Conservation (phyloP, 768 basidiomycete genomes). For the Collybiopsis confluens region DNA sequence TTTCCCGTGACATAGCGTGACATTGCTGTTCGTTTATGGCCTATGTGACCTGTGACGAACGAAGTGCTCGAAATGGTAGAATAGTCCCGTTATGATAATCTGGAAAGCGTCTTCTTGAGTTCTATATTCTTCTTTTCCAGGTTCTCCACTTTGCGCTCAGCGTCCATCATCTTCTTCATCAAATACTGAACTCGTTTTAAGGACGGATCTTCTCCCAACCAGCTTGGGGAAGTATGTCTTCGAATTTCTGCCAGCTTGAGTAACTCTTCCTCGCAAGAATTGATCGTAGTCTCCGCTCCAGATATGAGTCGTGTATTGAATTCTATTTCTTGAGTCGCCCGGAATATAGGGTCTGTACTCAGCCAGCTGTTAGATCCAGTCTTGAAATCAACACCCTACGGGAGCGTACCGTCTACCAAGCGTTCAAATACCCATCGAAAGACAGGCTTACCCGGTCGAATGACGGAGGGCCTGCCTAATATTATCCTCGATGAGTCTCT, state of each 20-base stretch:
- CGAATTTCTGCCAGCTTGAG: constrained; percentile 62
- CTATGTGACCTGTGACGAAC: too few species aligned
- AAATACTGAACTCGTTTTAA: constrained; percentile 62
- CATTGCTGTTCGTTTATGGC: too few species aligned
- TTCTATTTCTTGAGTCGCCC: constrained; percentile 75
- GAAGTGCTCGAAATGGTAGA: too few species aligned
- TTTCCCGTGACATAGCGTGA: too few species aligned
- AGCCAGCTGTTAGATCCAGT: neutral
- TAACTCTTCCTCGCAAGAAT: constrained; percentile 74
- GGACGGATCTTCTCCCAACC: constrained; percentile 48
- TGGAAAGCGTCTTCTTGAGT: constrained; percentile 43
- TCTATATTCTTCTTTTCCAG: constrained; percentile 70
- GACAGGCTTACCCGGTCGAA: constrained; percentile 89
- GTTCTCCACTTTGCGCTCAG: constrained; percentile 61
- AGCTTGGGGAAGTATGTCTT: constrained; percentile 37
- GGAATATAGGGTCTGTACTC: constrained; percentile 67
- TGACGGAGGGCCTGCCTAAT: constrained; percentile 75
- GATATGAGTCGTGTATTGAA: constrained; percentile 68
- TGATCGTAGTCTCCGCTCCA: constrained; percentile 59
- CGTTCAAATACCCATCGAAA: constrained; percentile 81
- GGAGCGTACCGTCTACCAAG: constrained; percentile 68
- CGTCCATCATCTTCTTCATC: constrained; percentile 68
- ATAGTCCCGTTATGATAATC: too few species aligned
- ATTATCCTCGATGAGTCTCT: neutral
- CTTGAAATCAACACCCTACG: constrained; percentile 6